Conservation (phyloP, 2,329 filamentous ascomycete genomes). For the Basipetospora chlamydospora region DNA sequence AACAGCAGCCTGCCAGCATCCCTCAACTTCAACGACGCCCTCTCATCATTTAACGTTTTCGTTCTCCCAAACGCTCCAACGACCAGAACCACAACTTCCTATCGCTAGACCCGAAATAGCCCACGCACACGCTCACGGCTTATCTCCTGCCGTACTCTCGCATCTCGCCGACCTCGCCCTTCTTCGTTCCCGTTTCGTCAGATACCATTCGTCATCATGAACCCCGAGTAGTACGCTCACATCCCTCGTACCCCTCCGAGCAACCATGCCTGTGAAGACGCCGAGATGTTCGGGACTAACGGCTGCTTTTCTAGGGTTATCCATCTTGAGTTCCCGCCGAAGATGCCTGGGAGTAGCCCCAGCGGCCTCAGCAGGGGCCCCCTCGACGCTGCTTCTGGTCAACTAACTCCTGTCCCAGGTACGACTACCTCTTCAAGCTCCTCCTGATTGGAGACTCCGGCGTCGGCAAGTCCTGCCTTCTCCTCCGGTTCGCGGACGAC, state of each 20-base stretch:
- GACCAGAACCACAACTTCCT: no score
- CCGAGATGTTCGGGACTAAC: no score
- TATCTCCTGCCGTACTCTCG: no score
- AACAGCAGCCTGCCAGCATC: constrained; percentile 1
- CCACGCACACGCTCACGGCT: no score
- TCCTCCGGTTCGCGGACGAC: constrained; percentile 95
- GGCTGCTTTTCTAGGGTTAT: constrained; percentile 4
- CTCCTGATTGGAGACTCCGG: constrained; percentile 99
- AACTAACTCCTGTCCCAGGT: constrained; percentile 41
- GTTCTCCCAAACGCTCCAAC: no score
- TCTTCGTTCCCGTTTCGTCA: constrained; percentile 2
- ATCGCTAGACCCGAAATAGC: no score
- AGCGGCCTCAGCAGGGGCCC: no score
- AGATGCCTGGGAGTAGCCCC: no score
- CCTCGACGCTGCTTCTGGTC: no score
- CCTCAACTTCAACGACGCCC: constrained; percentile 1
- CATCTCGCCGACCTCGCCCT: constrained; percentile 4
- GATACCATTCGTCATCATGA: constrained; percentile 47
- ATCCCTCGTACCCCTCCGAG: constrained; percentile 11
- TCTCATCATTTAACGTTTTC: not conserved
- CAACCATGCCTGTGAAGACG: no score
- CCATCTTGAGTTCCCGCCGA: no score
- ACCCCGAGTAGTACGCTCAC: constrained; percentile 73
- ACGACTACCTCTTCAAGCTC: constrained; percentile 99
- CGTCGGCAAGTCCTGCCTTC: constrained; percentile 98